These are phyloP conservation scores for Torrubiella hemipterigena DNA, from an alignment of 2,329 filamentous ascomycete species.

Conservation along the genomic window DNA sequence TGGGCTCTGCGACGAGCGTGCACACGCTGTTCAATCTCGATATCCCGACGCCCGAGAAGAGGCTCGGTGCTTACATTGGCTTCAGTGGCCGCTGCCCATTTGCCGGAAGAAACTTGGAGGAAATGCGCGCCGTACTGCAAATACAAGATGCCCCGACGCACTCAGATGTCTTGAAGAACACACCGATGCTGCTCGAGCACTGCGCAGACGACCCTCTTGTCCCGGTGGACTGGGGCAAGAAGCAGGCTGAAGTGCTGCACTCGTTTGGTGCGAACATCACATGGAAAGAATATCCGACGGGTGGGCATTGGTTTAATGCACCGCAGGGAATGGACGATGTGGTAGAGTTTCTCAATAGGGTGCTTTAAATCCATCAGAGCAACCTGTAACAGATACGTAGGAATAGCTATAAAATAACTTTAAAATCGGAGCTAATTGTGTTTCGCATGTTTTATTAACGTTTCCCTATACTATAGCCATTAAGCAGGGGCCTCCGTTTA, in stretches of 20 bases:
- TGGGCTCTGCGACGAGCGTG: slow-evolving; percentile 28
- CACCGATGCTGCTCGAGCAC: slow-evolving; percentile 32
- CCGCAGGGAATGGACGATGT: slow-evolving; percentile 30
- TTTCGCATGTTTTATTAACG: too few species aligned
- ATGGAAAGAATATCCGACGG: slow-evolving; percentile 28
- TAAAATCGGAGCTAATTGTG: too few species aligned
- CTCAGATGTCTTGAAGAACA: slow-evolving; percentile 22
- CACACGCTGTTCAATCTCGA: slow-evolving; percentile 24
- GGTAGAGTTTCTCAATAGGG: slow-evolving; percentile 23
- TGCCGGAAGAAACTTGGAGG: slow-evolving; percentile 14
- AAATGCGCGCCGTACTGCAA: slow-evolving; percentile 19
- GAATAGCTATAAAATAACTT: too few species aligned
- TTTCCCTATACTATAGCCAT: too few species aligned
- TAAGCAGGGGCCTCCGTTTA: too few species aligned
- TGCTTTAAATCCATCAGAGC: too few species aligned
- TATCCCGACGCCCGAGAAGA: slow-evolving; percentile 7
- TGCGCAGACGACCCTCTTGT: slow-evolving; percentile 31
- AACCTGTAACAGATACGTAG: too few species aligned
- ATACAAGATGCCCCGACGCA: slow-evolving; percentile 13
- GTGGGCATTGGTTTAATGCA: slow-evolving; percentile 32
- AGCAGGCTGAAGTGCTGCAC: slow-evolving; percentile 19
- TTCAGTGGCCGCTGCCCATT: slow-evolving; percentile 26
- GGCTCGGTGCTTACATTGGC: slow-evolving; percentile 22
- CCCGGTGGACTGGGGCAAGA: slow-evolving; percentile 20
- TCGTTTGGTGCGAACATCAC: slow-evolving; percentile 24